Evolutionary conservation across 2,329 filamentous ascomycete species (phyloP).

Genomic region (Fusarium duplospermum): DNA sequence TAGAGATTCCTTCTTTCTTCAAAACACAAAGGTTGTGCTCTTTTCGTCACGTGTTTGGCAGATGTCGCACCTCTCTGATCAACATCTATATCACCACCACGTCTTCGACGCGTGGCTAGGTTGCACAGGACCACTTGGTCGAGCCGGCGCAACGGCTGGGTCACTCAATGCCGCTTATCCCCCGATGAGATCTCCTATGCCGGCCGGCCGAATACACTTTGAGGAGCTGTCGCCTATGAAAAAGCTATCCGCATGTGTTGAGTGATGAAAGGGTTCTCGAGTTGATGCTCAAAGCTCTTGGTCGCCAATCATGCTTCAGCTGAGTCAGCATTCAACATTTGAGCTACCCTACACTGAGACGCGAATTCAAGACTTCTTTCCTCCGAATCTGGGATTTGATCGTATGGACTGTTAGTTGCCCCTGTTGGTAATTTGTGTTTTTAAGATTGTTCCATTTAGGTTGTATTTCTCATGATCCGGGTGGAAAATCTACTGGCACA

Average conservation of each 20-base stretch:
- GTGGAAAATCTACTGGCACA: neutral
- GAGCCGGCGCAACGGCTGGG: neutral
- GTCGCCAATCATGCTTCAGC: conserved; percentile 25
- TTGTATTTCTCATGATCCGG: neutral
- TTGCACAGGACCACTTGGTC: neutral
- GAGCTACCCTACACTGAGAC: conserved; percentile 8
- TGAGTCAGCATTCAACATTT: conserved; percentile 23
- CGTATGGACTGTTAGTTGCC: neutral
- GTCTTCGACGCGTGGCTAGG: neutral
- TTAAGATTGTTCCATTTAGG: fast-evolving
- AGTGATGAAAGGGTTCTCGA: conserved; percentile 17
- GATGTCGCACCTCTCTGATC: neutral
- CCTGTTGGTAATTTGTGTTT: neutral
- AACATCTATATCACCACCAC: conserved; percentile 12
- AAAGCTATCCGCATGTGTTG: conserved; percentile 21
- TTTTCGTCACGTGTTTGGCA: neutral
- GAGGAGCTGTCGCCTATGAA: neutral
- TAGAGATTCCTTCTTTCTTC: neutral
- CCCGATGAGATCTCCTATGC: neutral
- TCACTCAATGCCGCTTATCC: neutral
- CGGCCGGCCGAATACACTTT: neutral
- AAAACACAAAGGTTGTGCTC: neutral
- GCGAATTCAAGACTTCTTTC: neutral
- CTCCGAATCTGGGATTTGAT: neutral
- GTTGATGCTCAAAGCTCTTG: conserved; percentile 30